Evolutionary conservation across 352 stramenopile genomes (phyloP).

Genomic region (Globisporangium lucens): DNA sequence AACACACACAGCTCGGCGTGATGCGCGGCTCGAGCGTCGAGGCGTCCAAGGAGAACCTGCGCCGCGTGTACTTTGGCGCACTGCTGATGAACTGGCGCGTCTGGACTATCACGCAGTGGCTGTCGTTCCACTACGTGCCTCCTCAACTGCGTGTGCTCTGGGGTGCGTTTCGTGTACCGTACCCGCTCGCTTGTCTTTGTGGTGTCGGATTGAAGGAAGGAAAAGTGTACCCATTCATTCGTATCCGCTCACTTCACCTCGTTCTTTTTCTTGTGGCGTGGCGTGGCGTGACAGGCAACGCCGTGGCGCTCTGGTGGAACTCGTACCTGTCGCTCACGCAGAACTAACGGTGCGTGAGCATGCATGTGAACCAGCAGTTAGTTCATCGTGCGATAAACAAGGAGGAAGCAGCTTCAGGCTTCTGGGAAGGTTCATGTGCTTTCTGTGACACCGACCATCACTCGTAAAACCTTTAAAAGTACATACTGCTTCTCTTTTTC

Average conservation of each 20-base stretch:
- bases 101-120: conserved; percentile 67
- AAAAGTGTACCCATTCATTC: conserved; percentile 9
- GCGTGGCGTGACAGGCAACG: conserved; percentile 42
- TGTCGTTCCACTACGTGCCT: conserved; percentile 75
- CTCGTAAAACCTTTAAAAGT: conserved; percentile 6
- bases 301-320: conserved; percentile 75
- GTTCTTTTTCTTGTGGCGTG: conserved; percentile 12
- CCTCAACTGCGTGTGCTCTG: conserved; percentile 68
- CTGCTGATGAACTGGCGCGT: conserved; percentile 72
- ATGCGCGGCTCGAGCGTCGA: conserved; percentile 51
- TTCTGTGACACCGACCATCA: conserved; percentile 2
- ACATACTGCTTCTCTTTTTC: conserved; percentile 11
- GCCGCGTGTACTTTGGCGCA: conserved; percentile 42
- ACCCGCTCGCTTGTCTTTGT: background rate
- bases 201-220: background rate
- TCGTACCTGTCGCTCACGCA: conserved; percentile 73
- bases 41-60: conserved; percentile 41
- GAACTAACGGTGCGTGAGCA: conserved; percentile 16
- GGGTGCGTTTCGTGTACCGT: conserved; percentile 34
- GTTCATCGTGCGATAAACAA: background rate
- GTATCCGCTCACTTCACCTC: background rate
- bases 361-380: background rate
- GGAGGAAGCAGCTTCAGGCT: background rate
- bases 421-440: conserved; percentile 1
- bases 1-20: conserved; percentile 38